Evolutionary conservation across 2,329 filamentous ascomycete genomes (phyloP), one percentile per base, ranked within the genome.

Genomic region (Colletotrichum liaoningense): DNA sequence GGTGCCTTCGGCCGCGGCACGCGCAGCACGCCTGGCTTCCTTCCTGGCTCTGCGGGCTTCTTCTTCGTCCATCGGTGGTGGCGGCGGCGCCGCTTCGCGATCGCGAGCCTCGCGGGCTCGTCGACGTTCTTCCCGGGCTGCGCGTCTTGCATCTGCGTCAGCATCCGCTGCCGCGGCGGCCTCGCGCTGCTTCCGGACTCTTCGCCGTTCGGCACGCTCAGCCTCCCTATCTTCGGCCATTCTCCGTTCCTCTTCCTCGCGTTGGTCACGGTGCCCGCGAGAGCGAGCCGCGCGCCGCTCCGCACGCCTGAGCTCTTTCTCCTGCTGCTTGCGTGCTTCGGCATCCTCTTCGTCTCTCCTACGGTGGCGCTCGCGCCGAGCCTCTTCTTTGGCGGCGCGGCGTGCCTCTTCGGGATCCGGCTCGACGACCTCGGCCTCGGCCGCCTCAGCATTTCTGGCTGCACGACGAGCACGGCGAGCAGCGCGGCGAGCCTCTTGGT

Each of bases 401-500:
- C 89, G 88, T 6, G 88, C 84, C 63, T 92, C 91, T 67, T 92
- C 89, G 4, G 85, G 85, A 7, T 84, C 86, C 58, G 82, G 86
- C 28, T 90, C 87, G n/a, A 81, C 83, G 42, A 86, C 87, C 67
- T 84, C 84, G 30, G 82, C 74, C 42, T 49, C 42, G 8, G 42
- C 42, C 24, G 42, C 42, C 24, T 85, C 84, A 8, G 77, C 76
- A 69, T 81, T 81, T 14, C 83, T 84, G 69, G 91, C 89, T 2
- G 88, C 86, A 19, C 87, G 88, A 64, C 86, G 88, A 1, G 90
- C 87, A 69, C 88, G 88, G n/a, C 92, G 90, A 69, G 91, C 90
- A 35, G 89, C 90, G 57, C 88, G 88, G 60, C 90, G 88, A 26
- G 88, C 90, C 79, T 93, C 92, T 30, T 87, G 84, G 14, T 92